Base-by-base conservation (phyloP, 495 filamentous ascomycete species). In the Neurospora africana region DNA sequence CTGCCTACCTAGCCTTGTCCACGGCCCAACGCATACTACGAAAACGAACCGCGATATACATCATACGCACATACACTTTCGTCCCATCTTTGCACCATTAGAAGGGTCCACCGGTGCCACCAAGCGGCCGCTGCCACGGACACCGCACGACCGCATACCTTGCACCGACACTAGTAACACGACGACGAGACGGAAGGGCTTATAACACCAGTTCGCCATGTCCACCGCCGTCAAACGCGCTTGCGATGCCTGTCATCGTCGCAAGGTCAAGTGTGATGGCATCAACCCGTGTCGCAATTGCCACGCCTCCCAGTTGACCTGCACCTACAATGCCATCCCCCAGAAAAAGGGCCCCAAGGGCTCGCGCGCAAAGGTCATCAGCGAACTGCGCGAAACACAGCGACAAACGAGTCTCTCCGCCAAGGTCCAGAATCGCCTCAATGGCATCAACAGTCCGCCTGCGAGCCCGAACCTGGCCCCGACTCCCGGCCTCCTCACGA, bases 261-360 rank as follows among this genome's bases (percentile, higher is more conserved):
- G 92, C 71, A 95, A 94, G 81, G 90, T 94, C 78, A 92, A 92
- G 80, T 93, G 91, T 78, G 88, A 92, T 78, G 89, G 87, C 70
- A 84, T 88, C 76, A 88, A 86, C 76, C 88, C 90, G n/a, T 93
- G 91, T 80, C 87, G 86, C 65, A 91, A 91, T 78, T 93, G 91
- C 79, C 83, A 84, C 36, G 84, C 86, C 30, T 89, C 90, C 9
- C 88, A 89, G 70, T 82, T 95, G 38, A 84, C 84, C 4, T 94
- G 92, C 84, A 93, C 91, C 21, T 92, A 92, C 84, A 89, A 93
- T 82, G 87, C 91, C n/a, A 89, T 93, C 65, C 92, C 91, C 0
- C 91, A 92, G 82, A 94, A 93, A 83, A 94, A 94, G 81, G 93
- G 92, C 0, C 92, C 92, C 39, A 94, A 95, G 80, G 92, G 92